Base-by-base conservation (phyloP, 495 filamentous ascomycete genomes). In the Amphirosellinia nigrospora region DNA sequence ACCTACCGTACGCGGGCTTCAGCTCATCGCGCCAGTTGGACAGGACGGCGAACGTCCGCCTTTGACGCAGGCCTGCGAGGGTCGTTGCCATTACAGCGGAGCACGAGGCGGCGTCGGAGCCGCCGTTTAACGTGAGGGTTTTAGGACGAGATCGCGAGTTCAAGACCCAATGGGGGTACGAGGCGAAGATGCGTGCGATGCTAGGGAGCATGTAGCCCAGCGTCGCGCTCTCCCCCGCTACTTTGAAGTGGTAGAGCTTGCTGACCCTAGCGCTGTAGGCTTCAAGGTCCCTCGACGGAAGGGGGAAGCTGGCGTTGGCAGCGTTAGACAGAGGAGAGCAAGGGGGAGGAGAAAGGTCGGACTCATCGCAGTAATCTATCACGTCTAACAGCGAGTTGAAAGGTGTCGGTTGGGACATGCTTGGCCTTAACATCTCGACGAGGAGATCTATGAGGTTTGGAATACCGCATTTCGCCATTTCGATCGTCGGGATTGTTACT, bases 21-120 rank as follows among this genome's bases (percentile, higher is more conserved):
- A 90, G 79, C 77, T 96, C 93, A 70, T 91, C 81, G 30, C 93
- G 82, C 93, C 93, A 95, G 64, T 91, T 90, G 9, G 80, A 80
- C 15, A 94, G 82, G 0, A 96, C 78, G 64, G 86, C 77, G 74
- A 96, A 94, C 2, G 79, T 82, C 5, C 83, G 75, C 19, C 86
- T 85, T 72, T 83, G 76, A 16, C 86, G 85, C 74, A 90, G 88
- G 46, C 85, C 81, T 3, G 48, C 46, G 1, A 69, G 23, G 0
- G 67, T 63, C 21, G 30, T 36, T 3, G 36, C 34, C 23, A 69
- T n/a, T 7, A 43, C 52, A 1, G 32, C 58, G 4, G 67, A 30
- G 58, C 67, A 58, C 3, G 67, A 43, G 3, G 13, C 0, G 0
- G 53, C 30, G 46, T 69, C 58, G 48, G 52, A 21, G 1, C 36